Evolutionary conservation across 2,329 filamentous ascomycete genomes (phyloP).

Genomic region (Trichoderma sp.): DNA sequence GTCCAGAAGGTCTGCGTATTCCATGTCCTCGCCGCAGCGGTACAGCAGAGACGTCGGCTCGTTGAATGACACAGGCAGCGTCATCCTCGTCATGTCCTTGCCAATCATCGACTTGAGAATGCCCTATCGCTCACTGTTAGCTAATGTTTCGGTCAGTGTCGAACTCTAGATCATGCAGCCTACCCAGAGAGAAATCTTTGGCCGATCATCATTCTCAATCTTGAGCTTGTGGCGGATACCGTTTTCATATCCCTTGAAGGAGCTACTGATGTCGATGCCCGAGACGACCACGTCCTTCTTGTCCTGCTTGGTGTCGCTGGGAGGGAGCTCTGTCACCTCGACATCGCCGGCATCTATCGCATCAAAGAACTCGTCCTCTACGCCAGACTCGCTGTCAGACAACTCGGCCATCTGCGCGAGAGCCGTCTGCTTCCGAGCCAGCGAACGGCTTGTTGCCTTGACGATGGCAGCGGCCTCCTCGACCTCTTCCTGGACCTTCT

Average conservation of each 20-base stretch:
- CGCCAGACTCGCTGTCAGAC: slow-evolving; percentile 79
- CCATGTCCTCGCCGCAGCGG: slow-evolving; percentile 95
- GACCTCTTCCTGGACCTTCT: slow-evolving; percentile 39
- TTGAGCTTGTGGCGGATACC: slow-evolving; percentile 77
- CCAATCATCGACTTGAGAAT: slow-evolving; percentile 99
- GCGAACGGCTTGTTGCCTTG: slow-evolving; percentile 46
- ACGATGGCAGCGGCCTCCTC: slow-evolving; percentile 37
- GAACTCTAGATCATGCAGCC: slow-evolving; percentile 39
- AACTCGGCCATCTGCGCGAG: slow-evolving; percentile 72
- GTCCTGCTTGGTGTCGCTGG: slow-evolving; percentile 47
- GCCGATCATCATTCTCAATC: slow-evolving; percentile 88
- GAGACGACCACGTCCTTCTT: slow-evolving; percentile 48
- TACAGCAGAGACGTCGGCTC: slow-evolving; percentile 95
- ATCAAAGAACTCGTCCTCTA: slow-evolving; percentile 94
- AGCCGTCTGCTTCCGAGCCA: slow-evolving; percentile 62
- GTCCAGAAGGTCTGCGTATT: slow-evolving; percentile 92
- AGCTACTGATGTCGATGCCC: slow-evolving; percentile 68
- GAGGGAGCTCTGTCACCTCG: slow-evolving; percentile 71
- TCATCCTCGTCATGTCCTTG: slow-evolving; percentile 99
- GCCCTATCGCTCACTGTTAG: slow-evolving; percentile 57
- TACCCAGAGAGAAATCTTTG: slow-evolving; percentile 96
- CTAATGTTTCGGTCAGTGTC: not conserved
- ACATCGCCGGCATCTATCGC: slow-evolving; percentile 93
- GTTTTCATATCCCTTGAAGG: slow-evolving; percentile 90
- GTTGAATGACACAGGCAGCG: slow-evolving; percentile 95